Conservation (phyloP, 805 yeast species). For the Saccharomyces paradoxus region DNA sequence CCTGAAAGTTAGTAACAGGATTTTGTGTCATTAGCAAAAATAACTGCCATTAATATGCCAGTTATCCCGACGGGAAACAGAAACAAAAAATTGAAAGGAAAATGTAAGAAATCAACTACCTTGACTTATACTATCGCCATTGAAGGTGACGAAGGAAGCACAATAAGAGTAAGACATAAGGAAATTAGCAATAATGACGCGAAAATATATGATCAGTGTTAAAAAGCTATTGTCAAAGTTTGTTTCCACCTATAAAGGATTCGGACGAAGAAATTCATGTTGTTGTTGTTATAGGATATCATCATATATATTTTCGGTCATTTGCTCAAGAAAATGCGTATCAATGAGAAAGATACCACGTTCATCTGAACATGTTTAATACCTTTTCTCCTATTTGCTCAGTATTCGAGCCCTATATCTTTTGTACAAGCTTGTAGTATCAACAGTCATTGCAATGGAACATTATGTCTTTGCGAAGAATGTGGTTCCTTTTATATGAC, state of each 20-base stretch:
- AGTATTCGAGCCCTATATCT: not conserved
- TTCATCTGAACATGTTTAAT: slow-evolving; percentile 1
- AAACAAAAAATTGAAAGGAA: not conserved
- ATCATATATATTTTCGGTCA: slow-evolving; percentile 24
- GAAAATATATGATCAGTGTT: slow-evolving; percentile 43
- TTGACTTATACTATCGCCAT: too few species aligned
- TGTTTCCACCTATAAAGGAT: slow-evolving; percentile 47
- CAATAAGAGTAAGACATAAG: not conserved
- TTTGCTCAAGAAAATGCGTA: not conserved
- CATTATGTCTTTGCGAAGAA: not conserved
- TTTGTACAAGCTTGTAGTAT: not conserved
- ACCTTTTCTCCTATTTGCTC: not conserved
- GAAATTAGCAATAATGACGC: not conserved
- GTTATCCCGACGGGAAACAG: not conserved
- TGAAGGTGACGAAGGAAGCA: too few species aligned
- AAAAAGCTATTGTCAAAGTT: slow-evolving; percentile 54
- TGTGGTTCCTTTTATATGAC: not conserved
- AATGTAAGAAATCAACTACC: too few species aligned
- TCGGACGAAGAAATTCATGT: slow-evolving; percentile 69
- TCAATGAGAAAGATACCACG: not conserved
- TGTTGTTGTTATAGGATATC: slow-evolving; percentile 38
- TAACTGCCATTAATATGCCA: not conserved
- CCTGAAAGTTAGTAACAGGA: not conserved
- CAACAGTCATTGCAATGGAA: not conserved
- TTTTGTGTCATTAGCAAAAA: not conserved